phyloP scores from a whole-genome alignment of 2,329 filamentous ascomycete species.

The Cordyceps militaris region DNA sequence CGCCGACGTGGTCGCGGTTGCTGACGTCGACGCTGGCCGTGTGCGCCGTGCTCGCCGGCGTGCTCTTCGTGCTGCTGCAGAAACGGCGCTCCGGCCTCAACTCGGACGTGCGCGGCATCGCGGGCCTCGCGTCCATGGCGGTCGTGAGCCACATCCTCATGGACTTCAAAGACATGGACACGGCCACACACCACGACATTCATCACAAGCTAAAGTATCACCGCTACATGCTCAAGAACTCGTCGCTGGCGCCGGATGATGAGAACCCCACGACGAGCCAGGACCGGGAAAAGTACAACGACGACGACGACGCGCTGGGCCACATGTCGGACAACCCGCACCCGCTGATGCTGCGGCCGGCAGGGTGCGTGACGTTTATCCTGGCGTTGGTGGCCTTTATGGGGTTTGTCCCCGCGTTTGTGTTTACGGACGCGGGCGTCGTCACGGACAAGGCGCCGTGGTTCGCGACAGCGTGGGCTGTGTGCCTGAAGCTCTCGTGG shows the following conservation, averaged over 20 bases:
- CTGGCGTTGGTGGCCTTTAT: slow-evolving; percentile 49
- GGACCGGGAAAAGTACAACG: slow-evolving; percentile 37
- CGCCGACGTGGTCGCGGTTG: slow-evolving; percentile 53
- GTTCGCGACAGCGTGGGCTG: slow-evolving; percentile 58
- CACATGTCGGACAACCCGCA: slow-evolving; percentile 55
- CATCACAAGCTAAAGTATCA: slow-evolving; percentile 59
- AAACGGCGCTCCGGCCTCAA: slow-evolving; percentile 57
- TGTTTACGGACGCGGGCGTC: slow-evolving; percentile 50
- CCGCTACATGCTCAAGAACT: slow-evolving; percentile 64
- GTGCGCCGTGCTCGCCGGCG: slow-evolving; percentile 50
- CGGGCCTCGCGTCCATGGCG: slow-evolving; percentile 68
- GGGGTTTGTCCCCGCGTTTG: slow-evolving; percentile 51
- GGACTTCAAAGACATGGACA: slow-evolving; percentile 67
- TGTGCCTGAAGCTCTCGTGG: slow-evolving; percentile 62
- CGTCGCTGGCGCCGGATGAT: slow-evolving; percentile 60
- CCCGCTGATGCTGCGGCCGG: slow-evolving; percentile 58
- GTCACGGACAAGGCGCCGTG: slow-evolving; percentile 58
- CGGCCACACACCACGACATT: slow-evolving; percentile 58
- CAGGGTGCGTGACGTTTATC: slow-evolving; percentile 55
- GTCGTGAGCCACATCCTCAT: slow-evolving; percentile 65
- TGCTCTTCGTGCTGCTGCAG: slow-evolving; percentile 55
- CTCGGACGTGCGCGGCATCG: slow-evolving; percentile 64
- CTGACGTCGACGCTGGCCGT: slow-evolving; percentile 49
- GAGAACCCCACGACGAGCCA: slow-evolving; percentile 33
- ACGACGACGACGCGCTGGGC: slow-evolving; percentile 17